Evolutionary conservation across 495 filamentous ascomycete species (phyloP).

Genomic region (Talaromyces nanjingensis): DNA sequence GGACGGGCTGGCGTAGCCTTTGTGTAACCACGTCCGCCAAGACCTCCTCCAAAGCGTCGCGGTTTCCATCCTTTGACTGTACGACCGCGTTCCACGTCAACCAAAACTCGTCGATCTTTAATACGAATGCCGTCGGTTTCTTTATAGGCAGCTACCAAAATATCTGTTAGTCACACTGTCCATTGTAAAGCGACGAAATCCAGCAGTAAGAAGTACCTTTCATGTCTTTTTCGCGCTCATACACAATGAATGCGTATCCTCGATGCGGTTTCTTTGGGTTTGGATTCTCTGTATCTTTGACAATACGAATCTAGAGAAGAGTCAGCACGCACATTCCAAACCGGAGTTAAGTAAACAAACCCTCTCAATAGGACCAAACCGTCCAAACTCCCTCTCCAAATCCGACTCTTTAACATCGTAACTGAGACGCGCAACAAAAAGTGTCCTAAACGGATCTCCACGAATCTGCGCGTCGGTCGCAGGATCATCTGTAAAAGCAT

Average conservation of each 20-base stretch:
- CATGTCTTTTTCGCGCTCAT: slow-evolving; percentile 97
- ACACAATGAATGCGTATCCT: slow-evolving; percentile 96
- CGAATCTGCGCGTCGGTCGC: slow-evolving; percentile 68
- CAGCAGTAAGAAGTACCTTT: slow-evolving; percentile 65
- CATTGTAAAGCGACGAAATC: background rate
- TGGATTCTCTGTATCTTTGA: slow-evolving; percentile 57
- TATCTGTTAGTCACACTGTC: too few relatives aligned
- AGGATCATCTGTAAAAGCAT: slow-evolving; percentile 52
- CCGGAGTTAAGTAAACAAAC: slow-evolving; percentile 30
- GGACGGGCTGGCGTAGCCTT: slow-evolving; percentile 73
- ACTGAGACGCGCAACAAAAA: slow-evolving; percentile 84
- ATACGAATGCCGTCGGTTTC: slow-evolving; percentile 88
- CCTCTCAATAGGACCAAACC: slow-evolving; percentile 91
- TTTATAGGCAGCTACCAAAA: slow-evolving; percentile 62
- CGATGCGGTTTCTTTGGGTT: slow-evolving; percentile 78
- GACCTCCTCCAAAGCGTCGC: slow-evolving; percentile 81
- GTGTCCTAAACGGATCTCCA: slow-evolving; percentile 90
- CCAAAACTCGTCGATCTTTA: slow-evolving; percentile 83
- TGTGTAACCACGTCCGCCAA: slow-evolving; percentile 89
- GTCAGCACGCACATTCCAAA: background rate
- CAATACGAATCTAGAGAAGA: slow-evolving; percentile 71
- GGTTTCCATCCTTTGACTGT: slow-evolving; percentile 95
- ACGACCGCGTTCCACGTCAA: slow-evolving; percentile 93
- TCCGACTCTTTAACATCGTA: slow-evolving; percentile 86
- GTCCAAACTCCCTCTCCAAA: slow-evolving; percentile 87